phyloP scores from a whole-genome alignment of 805 yeast genomes.

The Scheffersomyces ergatensis region DNA sequence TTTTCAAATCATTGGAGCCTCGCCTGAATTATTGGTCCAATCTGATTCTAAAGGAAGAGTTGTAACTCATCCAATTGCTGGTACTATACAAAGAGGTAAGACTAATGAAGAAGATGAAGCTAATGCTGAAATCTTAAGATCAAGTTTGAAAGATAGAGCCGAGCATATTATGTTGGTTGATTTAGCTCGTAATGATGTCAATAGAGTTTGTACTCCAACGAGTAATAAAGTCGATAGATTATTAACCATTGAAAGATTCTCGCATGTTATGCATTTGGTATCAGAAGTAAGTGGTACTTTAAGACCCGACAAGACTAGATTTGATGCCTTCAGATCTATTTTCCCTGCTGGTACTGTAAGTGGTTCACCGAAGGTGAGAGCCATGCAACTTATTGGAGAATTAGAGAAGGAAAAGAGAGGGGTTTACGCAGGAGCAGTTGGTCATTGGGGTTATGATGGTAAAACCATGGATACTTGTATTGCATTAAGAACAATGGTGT shows the following conservation, averaged over 20 bases:
- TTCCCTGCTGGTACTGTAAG: slow-evolving; percentile 99
- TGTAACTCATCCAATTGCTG: slow-evolving; percentile 97
- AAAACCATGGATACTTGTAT: slow-evolving; percentile 95
- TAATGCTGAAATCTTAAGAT: slow-evolving; percentile 69
- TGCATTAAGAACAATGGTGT: slow-evolving; percentile 95
- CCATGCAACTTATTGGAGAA: slow-evolving; percentile 92
- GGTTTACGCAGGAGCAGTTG: slow-evolving; percentile 98
- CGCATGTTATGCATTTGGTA: slow-evolving; percentile 96
- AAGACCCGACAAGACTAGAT: slow-evolving; percentile 79
- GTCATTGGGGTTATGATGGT: slow-evolving; percentile 97
- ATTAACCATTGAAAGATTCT: slow-evolving; percentile 86
- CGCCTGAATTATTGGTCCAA: slow-evolving; percentile 91
- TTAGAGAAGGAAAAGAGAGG: slow-evolving; percentile 92
- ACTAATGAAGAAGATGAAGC: slow-evolving; percentile 89
- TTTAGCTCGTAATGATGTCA: slow-evolving; percentile 93
- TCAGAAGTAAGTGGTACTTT: slow-evolving; percentile 92
- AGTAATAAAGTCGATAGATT: slow-evolving; percentile 86
- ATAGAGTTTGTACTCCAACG: slow-evolving; percentile 86
- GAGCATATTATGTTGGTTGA: slow-evolving; percentile 99
- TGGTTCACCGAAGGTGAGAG: slow-evolving; percentile 97
- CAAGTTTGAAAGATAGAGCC: slow-evolving; percentile 88
- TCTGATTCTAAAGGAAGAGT: slow-evolving; percentile 70
- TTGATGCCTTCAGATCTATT: slow-evolving; percentile 95
- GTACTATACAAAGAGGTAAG: slow-evolving; percentile 87
- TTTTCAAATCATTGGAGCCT: slow-evolving; percentile 95